Base-by-base conservation (phyloP, 2,329 filamentous ascomycete species). In the Claviceps spartinae region DNA sequence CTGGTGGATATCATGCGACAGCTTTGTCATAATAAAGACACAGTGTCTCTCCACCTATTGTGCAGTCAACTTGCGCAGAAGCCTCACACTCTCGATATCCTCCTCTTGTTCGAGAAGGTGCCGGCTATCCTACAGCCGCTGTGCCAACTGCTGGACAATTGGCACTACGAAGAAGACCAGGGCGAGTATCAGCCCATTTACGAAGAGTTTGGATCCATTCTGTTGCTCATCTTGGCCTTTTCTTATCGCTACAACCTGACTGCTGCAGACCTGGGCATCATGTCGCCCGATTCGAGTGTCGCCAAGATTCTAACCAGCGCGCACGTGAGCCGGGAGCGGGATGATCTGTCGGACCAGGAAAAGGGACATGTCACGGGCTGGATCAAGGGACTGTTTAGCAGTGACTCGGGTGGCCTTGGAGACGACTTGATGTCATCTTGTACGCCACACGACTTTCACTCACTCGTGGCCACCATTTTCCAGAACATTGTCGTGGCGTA, bases 171-270 rank as follows among this genome's bases (percentile, higher is more conserved):
- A 41, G 86, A 89, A 55, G 86, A 91, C 58, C 86, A 90, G 66
- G 82, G 81, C 50, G 88, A 93, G 62, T 88, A 88, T 59, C 87
- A 91, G 62, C 86, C 86, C 0, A 81, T 89, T 0, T 93, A 93
- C 59, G 88, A 93, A 61, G 88, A 94, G 59, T 93, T 91, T 58
- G 86, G 86, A 0, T 81, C 85, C 0, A 82, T 90, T 16, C 68
- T 93, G 7, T 74, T 93, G 1, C 71, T 93, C 2, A 75, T 89
- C 0, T 67, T 90, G 49, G 84, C 85, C 0, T 83, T 89, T 56
- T 77, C 84, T n/a, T 79, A 88, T 62, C 82, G 88, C 14, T 91
- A 90, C 60, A 77, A 80, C 49, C 71, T 93, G 9, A 76, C 74
- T 0, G 69, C 74, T 5, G 67, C 76, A 4, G 85, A 90, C 38